Evolutionary conservation across 768 basidiomycete genomes (phyloP).

Genomic region (Termitomyces sp.): DNA sequence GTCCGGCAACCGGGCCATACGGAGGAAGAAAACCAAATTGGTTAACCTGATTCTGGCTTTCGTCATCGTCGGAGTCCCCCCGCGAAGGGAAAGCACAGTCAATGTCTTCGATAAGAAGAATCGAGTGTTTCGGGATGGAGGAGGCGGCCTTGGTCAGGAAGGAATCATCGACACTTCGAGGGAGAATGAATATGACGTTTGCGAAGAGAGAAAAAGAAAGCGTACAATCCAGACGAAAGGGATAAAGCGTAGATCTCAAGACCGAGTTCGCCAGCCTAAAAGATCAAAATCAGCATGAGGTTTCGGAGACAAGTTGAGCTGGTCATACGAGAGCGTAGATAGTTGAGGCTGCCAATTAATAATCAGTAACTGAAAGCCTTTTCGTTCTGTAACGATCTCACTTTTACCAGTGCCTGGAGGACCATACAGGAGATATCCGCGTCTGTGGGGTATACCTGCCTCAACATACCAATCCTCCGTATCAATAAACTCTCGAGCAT

Average conservation of each 20-base stretch:
- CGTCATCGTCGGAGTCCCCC: constrained; percentile 35
- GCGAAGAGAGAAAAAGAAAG: constrained; percentile 2
- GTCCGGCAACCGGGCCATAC: not conserved
- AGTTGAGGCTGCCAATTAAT: constrained; percentile 45
- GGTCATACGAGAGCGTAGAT: constrained; percentile 48
- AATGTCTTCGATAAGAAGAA: constrained; percentile 60
- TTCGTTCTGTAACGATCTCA: constrained; percentile 23
- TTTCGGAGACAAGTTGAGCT: not conserved
- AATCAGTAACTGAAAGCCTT: constrained; percentile 23
- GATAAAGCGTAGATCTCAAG: constrained; percentile 80
- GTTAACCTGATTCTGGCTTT: not conserved
- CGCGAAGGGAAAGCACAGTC: constrained; percentile 57
- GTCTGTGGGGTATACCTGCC: constrained; percentile 56
- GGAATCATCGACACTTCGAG: constrained; percentile 45
- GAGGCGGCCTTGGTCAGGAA: constrained; percentile 46
- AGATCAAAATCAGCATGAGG: not conserved
- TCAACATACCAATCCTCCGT: constrained; percentile 58
- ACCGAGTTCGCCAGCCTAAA: constrained; percentile 59
- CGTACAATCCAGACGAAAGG: constrained; percentile 46
- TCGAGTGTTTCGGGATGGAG: constrained; percentile 49
- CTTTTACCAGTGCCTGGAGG: constrained; percentile 66
- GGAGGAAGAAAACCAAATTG: constrained; percentile 13
- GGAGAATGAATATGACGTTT: constrained; percentile 4
- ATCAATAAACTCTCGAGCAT: constrained; percentile 51
- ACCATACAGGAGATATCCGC: constrained; percentile 58